Conservation (phyloP, 805 yeast species). For the Isabelozyma rhagii region DNA sequence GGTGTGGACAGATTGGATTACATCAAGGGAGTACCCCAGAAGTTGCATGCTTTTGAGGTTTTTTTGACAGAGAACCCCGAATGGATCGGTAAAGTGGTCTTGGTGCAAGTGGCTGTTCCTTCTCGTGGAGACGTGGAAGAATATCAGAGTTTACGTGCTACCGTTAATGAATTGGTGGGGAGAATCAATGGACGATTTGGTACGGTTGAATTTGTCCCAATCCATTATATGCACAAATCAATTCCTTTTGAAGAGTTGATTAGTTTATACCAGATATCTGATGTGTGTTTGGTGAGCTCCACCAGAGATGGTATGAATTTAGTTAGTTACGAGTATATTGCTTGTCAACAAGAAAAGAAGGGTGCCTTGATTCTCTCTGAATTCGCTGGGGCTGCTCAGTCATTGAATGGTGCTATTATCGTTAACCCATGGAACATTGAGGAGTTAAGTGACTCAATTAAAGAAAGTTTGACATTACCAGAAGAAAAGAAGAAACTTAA, state of each 20-base stretch:
- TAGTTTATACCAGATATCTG: constrained; percentile 79
- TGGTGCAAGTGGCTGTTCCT: constrained; percentile 97
- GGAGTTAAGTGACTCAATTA: constrained; percentile 80
- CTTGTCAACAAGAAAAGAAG: constrained; percentile 82
- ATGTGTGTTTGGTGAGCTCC: constrained; percentile 87
- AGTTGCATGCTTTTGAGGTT: constrained; percentile 92
- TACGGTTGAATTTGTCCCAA: constrained; percentile 95
- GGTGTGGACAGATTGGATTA: constrained; percentile 97
- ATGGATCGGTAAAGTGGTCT: constrained; percentile 95
- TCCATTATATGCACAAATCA: constrained; percentile 92
- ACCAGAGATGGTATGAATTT: constrained; percentile 99
- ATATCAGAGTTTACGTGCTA: constrained; percentile 88
- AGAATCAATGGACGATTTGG: constrained; percentile 96
- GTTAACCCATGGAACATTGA: constrained; percentile 99
- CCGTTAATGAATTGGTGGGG: constrained; percentile 94
- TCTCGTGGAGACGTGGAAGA: constrained; percentile 98
- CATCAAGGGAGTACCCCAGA: constrained; percentile 97
- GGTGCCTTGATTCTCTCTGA: constrained; percentile 89
- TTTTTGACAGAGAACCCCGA: constrained; percentile 92
- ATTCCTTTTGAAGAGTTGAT: constrained; percentile 89
- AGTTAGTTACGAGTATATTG: constrained; percentile 94
- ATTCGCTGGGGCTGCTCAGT: constrained; percentile 99
- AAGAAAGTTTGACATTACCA: constrained; percentile 82
- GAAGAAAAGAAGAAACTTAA: constrained; percentile 76
- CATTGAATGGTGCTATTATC: constrained; percentile 86